These are phyloP conservation scores for Ophiostoma fasciatum DNA, from an alignment of 2,329 filamentous ascomycete genomes.

Conservation along the genomic window DNA sequence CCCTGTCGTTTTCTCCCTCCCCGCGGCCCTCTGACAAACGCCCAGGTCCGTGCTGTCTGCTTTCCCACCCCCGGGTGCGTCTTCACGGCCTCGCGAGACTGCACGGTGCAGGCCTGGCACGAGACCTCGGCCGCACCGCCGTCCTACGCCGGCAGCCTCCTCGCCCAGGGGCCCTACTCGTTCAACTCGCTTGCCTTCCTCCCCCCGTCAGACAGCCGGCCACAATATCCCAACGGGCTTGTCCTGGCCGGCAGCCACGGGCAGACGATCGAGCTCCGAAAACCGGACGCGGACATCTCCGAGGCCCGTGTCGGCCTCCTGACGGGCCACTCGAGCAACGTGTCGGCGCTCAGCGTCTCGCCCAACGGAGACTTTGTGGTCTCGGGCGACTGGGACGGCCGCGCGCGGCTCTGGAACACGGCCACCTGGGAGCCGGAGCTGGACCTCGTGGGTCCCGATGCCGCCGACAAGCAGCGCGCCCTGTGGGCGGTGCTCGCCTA, in stretches of 20 bases:
- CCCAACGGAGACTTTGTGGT: slow-evolving; percentile 60
- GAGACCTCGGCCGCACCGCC: slow-evolving; percentile 44
- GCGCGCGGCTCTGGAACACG: slow-evolving; percentile 76
- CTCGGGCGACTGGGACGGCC: slow-evolving; percentile 87
- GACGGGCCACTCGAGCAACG: slow-evolving; percentile 73
- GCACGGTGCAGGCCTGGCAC: slow-evolving; percentile 77
- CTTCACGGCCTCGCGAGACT: slow-evolving; percentile 81
- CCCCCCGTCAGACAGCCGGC: slow-evolving; percentile 36
- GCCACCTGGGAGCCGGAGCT: slow-evolving; percentile 68
- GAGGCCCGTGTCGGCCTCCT: slow-evolving; percentile 77
- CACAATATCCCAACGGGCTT: slow-evolving; percentile 59
- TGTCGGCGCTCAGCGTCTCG: slow-evolving; percentile 73
- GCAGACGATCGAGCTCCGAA: slow-evolving; percentile 79
- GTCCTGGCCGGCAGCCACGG: slow-evolving; percentile 83
- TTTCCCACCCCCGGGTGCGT: slow-evolving; percentile 57
- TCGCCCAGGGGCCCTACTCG: slow-evolving; percentile 68
- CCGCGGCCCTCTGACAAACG: no score
- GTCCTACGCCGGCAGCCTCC: slow-evolving; percentile 60
- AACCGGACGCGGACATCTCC: slow-evolving; percentile 47
- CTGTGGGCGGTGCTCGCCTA: slow-evolving; percentile 89
- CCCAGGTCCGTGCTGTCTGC: slow-evolving; percentile 72
- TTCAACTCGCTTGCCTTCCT: slow-evolving; percentile 75
- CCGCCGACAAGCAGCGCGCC: slow-evolving; percentile 25
- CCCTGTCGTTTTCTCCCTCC: no score
- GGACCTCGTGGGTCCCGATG: slow-evolving; percentile 44